Percentiles rank a stretch among this genome's conserved stretches.
Conservation (phyloP, 495 filamentous ascomycete genomes). For the Daldinia concentrica region DNA sequence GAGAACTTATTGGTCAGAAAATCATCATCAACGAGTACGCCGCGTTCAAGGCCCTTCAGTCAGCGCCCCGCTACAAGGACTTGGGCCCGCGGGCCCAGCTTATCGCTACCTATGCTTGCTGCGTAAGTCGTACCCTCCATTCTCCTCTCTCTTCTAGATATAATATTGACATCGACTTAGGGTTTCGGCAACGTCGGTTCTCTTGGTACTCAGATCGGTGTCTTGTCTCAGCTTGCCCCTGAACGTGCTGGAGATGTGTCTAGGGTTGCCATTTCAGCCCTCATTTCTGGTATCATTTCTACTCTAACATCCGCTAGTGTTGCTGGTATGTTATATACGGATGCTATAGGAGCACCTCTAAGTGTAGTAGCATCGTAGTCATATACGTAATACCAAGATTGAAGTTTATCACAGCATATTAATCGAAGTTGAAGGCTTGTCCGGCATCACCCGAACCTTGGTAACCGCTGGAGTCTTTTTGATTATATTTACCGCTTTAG, state of each 20-base stretch:
- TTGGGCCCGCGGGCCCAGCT: slow-evolving; percentile 75
- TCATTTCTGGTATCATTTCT: slow-evolving; percentile 79
- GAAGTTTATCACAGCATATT: neutral
- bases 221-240: slow-evolving; percentile 82
- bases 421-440: no score
- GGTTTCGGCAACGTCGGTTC: slow-evolving; percentile 85
- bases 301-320: slow-evolving; percentile 84
- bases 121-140: slow-evolving; percentile 55
- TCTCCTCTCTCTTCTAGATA: slow-evolving; percentile 38
- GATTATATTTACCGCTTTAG: no score
- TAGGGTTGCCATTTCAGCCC: slow-evolving; percentile 76
- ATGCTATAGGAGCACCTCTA: slow-evolving; percentile 27
- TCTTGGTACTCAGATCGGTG: slow-evolving; percentile 86
- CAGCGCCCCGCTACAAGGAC: slow-evolving; percentile 54
- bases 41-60: slow-evolving; percentile 66
- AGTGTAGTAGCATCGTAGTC: neutral
- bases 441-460: no score
- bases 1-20: slow-evolving; percentile 82
- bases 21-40: slow-evolving; percentile 80
- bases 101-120: slow-evolving; percentile 76
- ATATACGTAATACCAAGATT: neutral
- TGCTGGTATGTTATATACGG: slow-evolving; percentile 68
- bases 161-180: slow-evolving; percentile 39
- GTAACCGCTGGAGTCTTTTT: no score
- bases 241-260: slow-evolving; percentile 76